A percentile compares a stretch with the other conserved stretches of the same genome.
phyloP scores from a whole-genome alignment of 1,284 basidiomycete species.

The Marasmius tenuissimus region DNA sequence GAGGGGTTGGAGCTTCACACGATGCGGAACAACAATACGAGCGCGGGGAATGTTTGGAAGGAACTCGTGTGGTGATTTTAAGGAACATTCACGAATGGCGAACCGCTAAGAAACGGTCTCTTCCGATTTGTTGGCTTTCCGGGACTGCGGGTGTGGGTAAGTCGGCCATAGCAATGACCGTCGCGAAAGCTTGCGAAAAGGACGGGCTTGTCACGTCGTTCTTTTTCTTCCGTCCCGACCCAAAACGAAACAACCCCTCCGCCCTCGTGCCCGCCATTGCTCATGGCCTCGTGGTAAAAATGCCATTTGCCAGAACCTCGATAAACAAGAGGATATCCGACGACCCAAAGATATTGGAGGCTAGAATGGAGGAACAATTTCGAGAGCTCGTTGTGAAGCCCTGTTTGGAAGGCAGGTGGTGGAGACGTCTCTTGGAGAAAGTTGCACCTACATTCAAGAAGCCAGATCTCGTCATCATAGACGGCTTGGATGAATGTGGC shows the following conservation, averaged over 20 bases:
- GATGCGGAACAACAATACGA: not conserved
- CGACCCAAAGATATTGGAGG: not conserved
- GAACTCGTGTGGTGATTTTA: conserved; percentile 14
- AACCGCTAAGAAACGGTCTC: not conserved
- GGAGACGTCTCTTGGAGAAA: too few relatives aligned
- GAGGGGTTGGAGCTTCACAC: not conserved
- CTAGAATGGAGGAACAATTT: conserved; percentile 3
- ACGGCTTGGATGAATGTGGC: conserved; percentile 4
- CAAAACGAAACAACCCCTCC: not conserved
- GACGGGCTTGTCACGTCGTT: conserved; percentile 8
- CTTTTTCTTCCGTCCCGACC: conserved; percentile 16
- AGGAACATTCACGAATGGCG: conserved; percentile 13
- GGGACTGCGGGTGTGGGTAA: conserved; percentile 19
- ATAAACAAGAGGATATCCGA: not conserved
- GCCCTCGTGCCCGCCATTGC: conserved; percentile 3
- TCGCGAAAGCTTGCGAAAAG: conserved; percentile 10
- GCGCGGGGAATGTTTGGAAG: conserved; percentile 9
- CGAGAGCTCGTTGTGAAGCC: not conserved
- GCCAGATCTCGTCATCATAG: not conserved
- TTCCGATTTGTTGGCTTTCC: conserved; percentile 15
- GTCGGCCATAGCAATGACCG: conserved; percentile 18
- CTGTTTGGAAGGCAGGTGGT: not conserved
- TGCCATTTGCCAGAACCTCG: not conserved
- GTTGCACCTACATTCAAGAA: too few relatives aligned
- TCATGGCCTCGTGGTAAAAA: not conserved